Conservation (phyloP, 2,329 filamentous ascomycete species). For the Aspergillus sergii region DNA sequence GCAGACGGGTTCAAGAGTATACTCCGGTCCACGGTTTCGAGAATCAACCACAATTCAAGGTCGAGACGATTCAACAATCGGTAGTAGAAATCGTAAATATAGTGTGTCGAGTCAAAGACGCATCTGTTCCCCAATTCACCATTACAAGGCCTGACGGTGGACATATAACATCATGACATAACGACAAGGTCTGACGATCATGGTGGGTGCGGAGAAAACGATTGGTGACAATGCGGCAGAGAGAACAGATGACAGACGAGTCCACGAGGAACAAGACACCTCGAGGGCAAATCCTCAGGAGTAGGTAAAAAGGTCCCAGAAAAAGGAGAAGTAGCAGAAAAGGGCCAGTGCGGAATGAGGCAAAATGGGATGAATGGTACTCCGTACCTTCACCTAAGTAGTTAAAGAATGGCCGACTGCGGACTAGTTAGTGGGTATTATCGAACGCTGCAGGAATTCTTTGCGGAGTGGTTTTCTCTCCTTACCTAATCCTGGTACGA, state of each 20-base stretch:
- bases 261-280: background rate
- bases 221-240: background rate
- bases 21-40: background rate
- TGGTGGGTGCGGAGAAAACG: slow-evolving; percentile 12
- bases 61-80: background rate
- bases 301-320: background rate
- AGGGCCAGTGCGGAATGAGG: background rate
- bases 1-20: background rate
- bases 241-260: slow-evolving; percentile 3
- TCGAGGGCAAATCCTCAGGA: background rate
- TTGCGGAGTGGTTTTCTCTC: background rate
- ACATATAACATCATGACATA: slow-evolving; percentile 21
- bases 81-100: background rate
- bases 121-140: slow-evolving; percentile 1
- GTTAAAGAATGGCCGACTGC: background rate
- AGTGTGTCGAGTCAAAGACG: slow-evolving; percentile 1
- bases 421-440: background rate
- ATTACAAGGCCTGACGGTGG: slow-evolving; percentile 16
- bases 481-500: background rate
- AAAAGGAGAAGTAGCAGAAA: background rate
- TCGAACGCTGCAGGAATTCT: slow-evolving; percentile 4
- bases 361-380: background rate
- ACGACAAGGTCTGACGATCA: slow-evolving; percentile 21
- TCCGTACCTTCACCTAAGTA: background rate
- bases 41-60: background rate